These are phyloP conservation scores for Pueraria montana DNA, from an alignment of 306 rosid species.

Conservation along the genomic window DNA sequence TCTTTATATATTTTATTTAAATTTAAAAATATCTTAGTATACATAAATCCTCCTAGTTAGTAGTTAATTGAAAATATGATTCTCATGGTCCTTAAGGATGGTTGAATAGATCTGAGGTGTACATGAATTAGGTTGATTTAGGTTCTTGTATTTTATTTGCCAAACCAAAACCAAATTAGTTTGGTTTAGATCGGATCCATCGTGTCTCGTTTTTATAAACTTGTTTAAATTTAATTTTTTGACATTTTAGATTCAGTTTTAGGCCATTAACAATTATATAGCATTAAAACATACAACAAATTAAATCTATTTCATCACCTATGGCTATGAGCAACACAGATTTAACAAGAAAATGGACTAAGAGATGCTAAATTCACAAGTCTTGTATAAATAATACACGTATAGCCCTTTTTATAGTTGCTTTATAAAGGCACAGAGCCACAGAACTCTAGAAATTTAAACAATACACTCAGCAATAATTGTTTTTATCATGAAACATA, in stretches of 20 bases:
- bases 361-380: neutral
- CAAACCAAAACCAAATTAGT: neutral
- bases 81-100: neutral
- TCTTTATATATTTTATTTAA: neutral
- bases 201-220: neutral
- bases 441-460: neutral
- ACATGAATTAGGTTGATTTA: neutral
- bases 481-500: neutral
- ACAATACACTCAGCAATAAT: neutral
- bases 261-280: neutral
- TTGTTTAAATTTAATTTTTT: too few relatives aligned
- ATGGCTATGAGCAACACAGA: neutral
- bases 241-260: neutral
- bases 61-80: neutral
- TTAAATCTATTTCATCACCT: neutral
- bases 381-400: neutral
- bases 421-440: neutral
- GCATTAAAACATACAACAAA: neutral
- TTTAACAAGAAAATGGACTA: neutral
- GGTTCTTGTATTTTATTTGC: neutral
- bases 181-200: neutral
- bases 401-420: neutral
- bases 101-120: neutral
- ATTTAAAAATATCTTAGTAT: too few relatives aligned
- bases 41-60: neutral